phyloP scores from a whole-genome alignment of 139 green algal genomes.

The Volvox africanus region DNA sequence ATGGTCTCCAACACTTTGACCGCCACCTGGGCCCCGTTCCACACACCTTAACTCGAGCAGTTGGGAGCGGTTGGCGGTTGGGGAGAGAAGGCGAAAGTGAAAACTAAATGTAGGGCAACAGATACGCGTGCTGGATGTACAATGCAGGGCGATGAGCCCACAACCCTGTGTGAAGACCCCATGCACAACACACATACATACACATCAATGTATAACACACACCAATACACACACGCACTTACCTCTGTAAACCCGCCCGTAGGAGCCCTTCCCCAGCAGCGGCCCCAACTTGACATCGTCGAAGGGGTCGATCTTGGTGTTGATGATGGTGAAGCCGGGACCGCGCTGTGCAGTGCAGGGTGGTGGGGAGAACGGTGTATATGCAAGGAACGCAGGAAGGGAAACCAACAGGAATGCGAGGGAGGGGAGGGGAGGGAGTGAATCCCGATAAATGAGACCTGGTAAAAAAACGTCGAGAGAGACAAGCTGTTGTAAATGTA shows the following conservation, averaged over 20 bases:
- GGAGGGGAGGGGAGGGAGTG: too few species aligned
- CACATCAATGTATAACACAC: neutral
- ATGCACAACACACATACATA: neutral
- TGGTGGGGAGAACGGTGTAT: neutral
- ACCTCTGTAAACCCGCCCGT: conserved; percentile 74
- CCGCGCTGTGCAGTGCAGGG: neutral
- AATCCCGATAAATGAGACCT: too few species aligned
- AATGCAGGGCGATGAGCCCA: neutral
- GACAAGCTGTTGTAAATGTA: too few species aligned
- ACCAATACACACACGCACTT: neutral
- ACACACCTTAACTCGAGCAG: conserved; percentile 51
- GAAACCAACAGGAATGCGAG: neutral
- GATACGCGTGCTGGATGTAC: too few species aligned
- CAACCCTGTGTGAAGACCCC: too few species aligned
- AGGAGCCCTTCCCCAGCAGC: conserved; percentile 76
- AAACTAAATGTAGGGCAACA: neutral
- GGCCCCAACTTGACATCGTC: conserved; percentile 77
- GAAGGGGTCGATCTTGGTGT: conserved; percentile 57
- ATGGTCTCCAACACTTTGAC: conserved; percentile 82
- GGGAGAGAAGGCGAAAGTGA: neutral
- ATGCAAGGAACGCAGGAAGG: neutral
- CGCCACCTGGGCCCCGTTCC: conserved; percentile 81
- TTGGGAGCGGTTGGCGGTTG: neutral
- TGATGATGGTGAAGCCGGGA: conserved; percentile 21
- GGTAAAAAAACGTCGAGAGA: too few species aligned